Evolutionary conservation across 805 yeast genomes (phyloP).

Genomic region (Cephaloascus fragrans): DNA sequence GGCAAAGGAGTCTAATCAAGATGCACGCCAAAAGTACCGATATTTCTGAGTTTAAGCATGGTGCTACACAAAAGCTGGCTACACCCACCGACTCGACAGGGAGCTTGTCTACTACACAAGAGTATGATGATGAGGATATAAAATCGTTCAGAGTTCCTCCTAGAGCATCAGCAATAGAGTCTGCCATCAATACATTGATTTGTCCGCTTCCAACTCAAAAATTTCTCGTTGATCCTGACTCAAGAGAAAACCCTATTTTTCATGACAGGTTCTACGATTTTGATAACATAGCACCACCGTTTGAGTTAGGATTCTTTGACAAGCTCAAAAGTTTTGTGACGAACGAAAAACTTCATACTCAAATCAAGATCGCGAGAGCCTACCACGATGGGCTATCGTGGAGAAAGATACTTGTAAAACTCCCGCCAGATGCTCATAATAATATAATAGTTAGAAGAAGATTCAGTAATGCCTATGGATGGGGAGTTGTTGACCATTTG

Average conservation of each 20-base stretch:
- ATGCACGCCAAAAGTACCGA: not conserved
- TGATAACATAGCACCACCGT: slow-evolving; percentile 19
- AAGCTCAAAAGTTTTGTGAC: not conserved
- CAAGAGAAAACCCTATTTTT: slow-evolving; percentile 25
- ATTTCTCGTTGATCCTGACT: slow-evolving; percentile 21
- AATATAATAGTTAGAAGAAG: slow-evolving; percentile 32
- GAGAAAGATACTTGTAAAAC: slow-evolving; percentile 32
- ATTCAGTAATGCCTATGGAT: slow-evolving; percentile 34
- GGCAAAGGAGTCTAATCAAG: not conserved
- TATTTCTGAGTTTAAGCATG: not conserved
- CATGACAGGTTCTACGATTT: slow-evolving; percentile 31
- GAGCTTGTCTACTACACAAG: not conserved
- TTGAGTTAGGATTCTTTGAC: not conserved
- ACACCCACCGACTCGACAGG: not conserved
- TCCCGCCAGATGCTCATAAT: slow-evolving; percentile 38
- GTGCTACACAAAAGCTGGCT: not conserved
- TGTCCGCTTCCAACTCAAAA: slow-evolving; percentile 27
- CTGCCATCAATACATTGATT: slow-evolving; percentile 26
- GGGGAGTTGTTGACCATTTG: slow-evolving; percentile 35
- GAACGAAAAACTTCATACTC: slow-evolving; percentile 27
- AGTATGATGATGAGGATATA: not conserved
- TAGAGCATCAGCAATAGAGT: slow-evolving; percentile 30
- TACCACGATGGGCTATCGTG: slow-evolving; percentile 28
- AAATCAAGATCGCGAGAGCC: slow-evolving; percentile 29
- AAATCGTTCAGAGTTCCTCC: slow-evolving; percentile 29